Percentiles rank a stretch among this genome's conserved stretches.
phyloP scores from a whole-genome alignment of 2,329 filamentous ascomycete genomes.

The Aspergillus puulaauensis region DNA sequence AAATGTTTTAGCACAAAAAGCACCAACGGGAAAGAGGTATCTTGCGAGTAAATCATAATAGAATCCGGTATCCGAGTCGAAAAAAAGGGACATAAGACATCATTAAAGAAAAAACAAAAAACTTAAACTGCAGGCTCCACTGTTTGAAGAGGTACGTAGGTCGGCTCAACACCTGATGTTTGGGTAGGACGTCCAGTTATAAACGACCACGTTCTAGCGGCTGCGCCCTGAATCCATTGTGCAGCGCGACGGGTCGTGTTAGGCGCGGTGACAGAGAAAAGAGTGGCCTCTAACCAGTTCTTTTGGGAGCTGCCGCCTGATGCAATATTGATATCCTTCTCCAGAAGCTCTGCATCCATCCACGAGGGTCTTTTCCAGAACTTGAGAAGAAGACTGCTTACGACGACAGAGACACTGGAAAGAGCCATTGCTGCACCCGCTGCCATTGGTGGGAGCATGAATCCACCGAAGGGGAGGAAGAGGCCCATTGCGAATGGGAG shows the following conservation, averaged over 20 bases:
- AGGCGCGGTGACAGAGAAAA: conserved; percentile 20
- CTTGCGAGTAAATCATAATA: conserved; percentile 4
- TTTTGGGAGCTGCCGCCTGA: conserved; percentile 16
- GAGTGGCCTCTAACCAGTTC: conserved; percentile 33
- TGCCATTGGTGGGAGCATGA: conserved; percentile 84
- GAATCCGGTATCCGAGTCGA: background rate
- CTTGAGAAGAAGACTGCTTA: conserved; percentile 78
- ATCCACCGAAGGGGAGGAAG: conserved; percentile 83
- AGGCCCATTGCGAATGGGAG: conserved; percentile 96
- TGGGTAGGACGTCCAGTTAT: conserved; percentile 27
- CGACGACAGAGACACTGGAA: conserved; percentile 86
- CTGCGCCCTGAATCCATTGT: conserved; percentile 19
- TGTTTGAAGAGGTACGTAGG: conserved; percentile 46
- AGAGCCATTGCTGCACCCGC: conserved; percentile 92
- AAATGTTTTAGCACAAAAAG: background rate
- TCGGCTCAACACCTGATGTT: conserved; percentile 33
- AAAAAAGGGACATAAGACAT: conserved; percentile 6
- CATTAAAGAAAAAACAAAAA: conserved; percentile 3
- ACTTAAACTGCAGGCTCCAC: conserved; percentile 38
- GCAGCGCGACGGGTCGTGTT: conserved; percentile 14
- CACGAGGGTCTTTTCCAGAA: conserved; percentile 81
- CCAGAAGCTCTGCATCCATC: conserved; percentile 73
- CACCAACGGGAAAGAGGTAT: conserved; percentile 11
- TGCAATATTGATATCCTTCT: conserved; percentile 52
- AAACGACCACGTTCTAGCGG: conserved; percentile 27